Base-by-base conservation (phyloP, 495 filamentous ascomycete genomes). In the Penicillium samsonianum region DNA sequence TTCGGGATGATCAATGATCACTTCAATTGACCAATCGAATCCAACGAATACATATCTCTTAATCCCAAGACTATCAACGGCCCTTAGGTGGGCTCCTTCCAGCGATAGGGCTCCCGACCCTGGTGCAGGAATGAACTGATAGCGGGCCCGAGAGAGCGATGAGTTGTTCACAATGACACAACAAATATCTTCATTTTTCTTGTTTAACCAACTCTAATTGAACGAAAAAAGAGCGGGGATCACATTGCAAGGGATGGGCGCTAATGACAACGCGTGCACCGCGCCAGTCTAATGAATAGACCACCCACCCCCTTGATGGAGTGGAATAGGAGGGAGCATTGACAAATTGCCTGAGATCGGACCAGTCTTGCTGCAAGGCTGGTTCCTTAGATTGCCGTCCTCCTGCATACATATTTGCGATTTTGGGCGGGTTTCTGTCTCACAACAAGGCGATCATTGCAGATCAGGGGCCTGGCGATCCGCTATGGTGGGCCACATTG, bases 181-280 rank as follows among this genome's bases (percentile, higher is more conserved):
- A 19, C 17, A 5, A 26, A 16, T 23, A 23, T 22, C n/a, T 25
- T 1, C 11, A 30, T 10, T 4, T 26, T 49, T 4, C 10, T 40
- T 37, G 33, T 2, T 44, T 12, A 37, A n/a, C 10, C 17, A 10
- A 30, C 23, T 35, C 12, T 14, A 5, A 31, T 16, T 17, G 25
- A 25, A 58, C 4, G 17, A 33, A 37, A 37, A 37, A 37, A 16
- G 17, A 53, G 46, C 31, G 47, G 52, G 19, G 38, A 30, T 35
- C 54, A 37, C 31, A 35, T 60, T 45, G 64, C 61, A 67, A 67
- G 64, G 61, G 61, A 44, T 28, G 44, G 25, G 40, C 55, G n/a
- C 37, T 37, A 33, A 46, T 16, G 20, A 16, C 19, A 23, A 8
- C 20, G 19, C 8, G 9, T 37, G 22, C 38, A 37, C 14, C 20